phyloP scores from a whole-genome alignment of 2,329 filamentous ascomycete genomes.

The Chaetothyriales sp. region DNA sequence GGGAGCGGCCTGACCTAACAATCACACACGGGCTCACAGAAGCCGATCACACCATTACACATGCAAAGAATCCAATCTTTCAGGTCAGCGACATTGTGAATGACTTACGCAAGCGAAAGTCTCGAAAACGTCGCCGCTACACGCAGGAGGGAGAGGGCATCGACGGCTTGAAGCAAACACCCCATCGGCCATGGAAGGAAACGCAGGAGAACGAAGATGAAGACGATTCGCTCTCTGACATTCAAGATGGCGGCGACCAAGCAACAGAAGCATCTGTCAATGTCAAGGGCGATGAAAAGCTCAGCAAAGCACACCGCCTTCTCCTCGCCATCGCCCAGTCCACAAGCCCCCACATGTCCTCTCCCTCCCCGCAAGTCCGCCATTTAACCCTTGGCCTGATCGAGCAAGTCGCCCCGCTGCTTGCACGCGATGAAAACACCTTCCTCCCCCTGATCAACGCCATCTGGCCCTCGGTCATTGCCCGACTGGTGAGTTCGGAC shows the following conservation, averaged over 20 bases:
- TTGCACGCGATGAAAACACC: constrained; percentile 61
- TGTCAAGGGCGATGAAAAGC: constrained; percentile 24
- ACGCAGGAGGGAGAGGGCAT: constrained; percentile 15
- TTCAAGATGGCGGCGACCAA: constrained; percentile 14
- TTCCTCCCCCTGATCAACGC: constrained; percentile 83
- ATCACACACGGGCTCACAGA: constrained; percentile 21
- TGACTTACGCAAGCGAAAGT: constrained; percentile 22
- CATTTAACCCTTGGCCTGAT: constrained; percentile 66
- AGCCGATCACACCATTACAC: constrained; percentile 16
- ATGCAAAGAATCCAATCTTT: neutral
- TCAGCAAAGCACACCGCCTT: constrained; percentile 63
- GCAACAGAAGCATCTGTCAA: too few species aligned
- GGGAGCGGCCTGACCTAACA: constrained; percentile 31
- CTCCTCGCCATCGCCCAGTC: constrained; percentile 67
- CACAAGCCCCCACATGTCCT: constrained; percentile 81
- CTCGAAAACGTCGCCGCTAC: constrained; percentile 18
- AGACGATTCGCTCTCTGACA: constrained; percentile 10
- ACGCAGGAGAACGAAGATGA: constrained; percentile 7
- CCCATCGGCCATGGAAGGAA: constrained; percentile 19
- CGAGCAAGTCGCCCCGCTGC: constrained; percentile 52
- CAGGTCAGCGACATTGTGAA: constrained; percentile 21
- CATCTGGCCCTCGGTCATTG: constrained; percentile 69
- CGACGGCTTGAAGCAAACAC: constrained; percentile 9
- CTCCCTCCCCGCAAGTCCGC: constrained; percentile 63
- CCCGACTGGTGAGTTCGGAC: constrained; percentile 39